Base-by-base conservation (phyloP, 331 rosid species). In the Rosa hybrid region DNA sequence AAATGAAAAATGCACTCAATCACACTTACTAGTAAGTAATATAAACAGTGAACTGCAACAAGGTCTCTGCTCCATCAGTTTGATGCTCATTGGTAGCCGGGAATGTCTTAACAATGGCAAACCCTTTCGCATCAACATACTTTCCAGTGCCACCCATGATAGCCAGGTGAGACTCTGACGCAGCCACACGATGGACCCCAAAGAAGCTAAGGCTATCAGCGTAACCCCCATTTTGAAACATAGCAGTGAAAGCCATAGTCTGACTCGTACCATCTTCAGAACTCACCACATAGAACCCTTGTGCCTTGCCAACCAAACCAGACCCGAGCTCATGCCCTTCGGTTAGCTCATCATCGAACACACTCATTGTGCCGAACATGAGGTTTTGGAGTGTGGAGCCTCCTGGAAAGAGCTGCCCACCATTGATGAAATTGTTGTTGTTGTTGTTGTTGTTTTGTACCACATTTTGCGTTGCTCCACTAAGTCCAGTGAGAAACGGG, bases 91-190 rank as follows among this genome's bases (percentile, higher is more conserved):
- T 85, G 10, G 64, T 84, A 34, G 81, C 88, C 0, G 91, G 97
- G 76, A 84, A 86, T 0, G 93, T 87, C 87, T 95, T 95, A 20
- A 90, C 86, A 1, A 81, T 83, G 44, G 92, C 97, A 72, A 77
- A 82, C 0, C 97, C 98, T 53, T 84, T 51, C 3, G 98, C 96
- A 65, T 91, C 90, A 0, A 91, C 78, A 64, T 83, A 95, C 87
- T 92, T 91, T 39, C 98, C 98, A 0, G 94, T 95, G 20, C 98
- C 98, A 38, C 98, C 98, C 81, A 91, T 90, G 44, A 95, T 83
- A 0, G 98, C 98, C 27, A 95, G 73, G 12, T 91, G 89, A 6
- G 98, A 95, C 71, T 92, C 93, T 0, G 98, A 93, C 1, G 81
- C 90, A 20, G 92, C 94, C 0, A 85, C 90, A 76, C 89, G 71